phyloP scores from a whole-genome alignment of 176 grass and related monocot genomes.

The Ensete ventricosum region DNA sequence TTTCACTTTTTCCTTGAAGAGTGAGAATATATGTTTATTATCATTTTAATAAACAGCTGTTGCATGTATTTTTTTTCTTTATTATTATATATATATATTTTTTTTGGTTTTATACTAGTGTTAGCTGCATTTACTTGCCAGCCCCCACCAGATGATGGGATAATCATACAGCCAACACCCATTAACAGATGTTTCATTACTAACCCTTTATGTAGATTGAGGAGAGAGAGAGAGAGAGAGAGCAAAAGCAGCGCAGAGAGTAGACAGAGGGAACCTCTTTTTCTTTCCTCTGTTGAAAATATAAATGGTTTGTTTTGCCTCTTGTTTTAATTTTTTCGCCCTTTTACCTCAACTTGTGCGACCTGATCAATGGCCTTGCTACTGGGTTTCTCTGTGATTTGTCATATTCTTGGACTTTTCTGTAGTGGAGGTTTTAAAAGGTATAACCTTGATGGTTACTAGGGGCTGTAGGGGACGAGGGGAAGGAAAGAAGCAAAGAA shows the following conservation, averaged over 20 bases:
- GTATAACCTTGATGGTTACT: not conserved
- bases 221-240: constrained; percentile 1
- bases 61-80: no score
- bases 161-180: constrained; percentile 30
- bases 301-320: not conserved
- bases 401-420: not conserved
- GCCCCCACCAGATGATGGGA: constrained; percentile 30
- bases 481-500: not conserved
- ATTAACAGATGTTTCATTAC: not conserved
- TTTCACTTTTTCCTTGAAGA: no score
- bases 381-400: not conserved
- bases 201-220: not conserved
- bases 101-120: not conserved
- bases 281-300: not conserved
- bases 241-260: not conserved
- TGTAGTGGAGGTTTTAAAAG: not conserved
- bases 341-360: not conserved
- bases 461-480: not conserved
- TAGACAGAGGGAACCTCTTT: not conserved
- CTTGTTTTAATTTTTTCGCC: not conserved
- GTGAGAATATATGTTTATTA: no score
- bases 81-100: no score
- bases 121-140: not conserved
- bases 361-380: not conserved
- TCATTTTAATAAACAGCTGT: no score